Evolutionary conservation across 768 basidiomycete species (phyloP).

Genomic region (Lactarius hatsudake): DNA sequence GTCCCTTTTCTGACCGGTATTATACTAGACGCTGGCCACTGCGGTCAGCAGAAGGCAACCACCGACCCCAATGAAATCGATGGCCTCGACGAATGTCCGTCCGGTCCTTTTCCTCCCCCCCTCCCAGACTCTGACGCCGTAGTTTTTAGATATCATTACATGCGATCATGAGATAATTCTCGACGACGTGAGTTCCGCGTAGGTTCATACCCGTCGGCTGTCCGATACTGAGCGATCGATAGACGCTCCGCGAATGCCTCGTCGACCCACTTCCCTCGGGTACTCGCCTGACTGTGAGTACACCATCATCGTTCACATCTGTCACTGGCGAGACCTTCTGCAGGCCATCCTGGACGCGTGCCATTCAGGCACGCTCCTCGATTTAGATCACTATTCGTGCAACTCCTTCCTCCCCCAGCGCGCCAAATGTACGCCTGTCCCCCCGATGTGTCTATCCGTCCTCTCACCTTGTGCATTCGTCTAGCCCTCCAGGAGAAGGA

Average conservation of each 20-base stretch:
- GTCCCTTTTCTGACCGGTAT: background rate
- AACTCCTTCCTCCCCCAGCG: conserved; percentile 14
- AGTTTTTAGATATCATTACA: conserved; percentile 12
- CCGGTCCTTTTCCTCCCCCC: background rate
- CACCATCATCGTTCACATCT: background rate
- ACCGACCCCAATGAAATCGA: conserved; percentile 1
- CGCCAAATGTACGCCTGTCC: background rate
- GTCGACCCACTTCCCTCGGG: conserved; percentile 25
- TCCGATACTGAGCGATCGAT: background rate
- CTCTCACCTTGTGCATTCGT: background rate
- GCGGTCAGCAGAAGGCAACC: background rate
- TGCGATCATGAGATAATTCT: conserved; percentile 17
- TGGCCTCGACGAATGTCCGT: conserved; percentile 10
- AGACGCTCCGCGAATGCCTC: conserved; percentile 24
- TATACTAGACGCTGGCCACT: conserved; percentile 13
- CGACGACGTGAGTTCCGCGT: conserved; percentile 22
- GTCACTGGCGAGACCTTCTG: background rate
- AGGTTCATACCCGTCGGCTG: background rate
- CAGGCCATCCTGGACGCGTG: conserved; percentile 30
- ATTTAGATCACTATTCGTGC: conserved; percentile 27
- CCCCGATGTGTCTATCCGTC: background rate
- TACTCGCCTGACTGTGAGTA: conserved; percentile 22
- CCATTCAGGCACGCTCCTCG: conserved; percentile 27
- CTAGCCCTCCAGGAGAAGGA: background rate
- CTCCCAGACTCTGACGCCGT: background rate